These are phyloP conservation scores for Alternaria arborescens DNA, from an alignment of 2,329 filamentous ascomycete genomes.

Conservation along the genomic window DNA sequence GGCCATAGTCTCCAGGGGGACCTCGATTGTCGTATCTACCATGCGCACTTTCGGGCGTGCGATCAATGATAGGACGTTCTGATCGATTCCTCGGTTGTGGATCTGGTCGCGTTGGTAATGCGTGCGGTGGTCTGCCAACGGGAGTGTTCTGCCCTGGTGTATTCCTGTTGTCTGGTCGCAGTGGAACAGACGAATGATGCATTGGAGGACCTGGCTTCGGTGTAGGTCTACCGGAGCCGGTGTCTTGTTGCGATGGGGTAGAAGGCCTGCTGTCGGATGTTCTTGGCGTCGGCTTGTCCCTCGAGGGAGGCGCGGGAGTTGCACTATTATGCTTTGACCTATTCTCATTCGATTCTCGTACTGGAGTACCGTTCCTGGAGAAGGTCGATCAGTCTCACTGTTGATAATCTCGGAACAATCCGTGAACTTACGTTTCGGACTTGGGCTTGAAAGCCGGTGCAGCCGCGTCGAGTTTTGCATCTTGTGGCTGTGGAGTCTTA, in stretches of 20 bases:
- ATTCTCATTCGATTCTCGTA: slow-evolving; percentile 27
- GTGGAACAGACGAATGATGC: slow-evolving; percentile 32
- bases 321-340: slow-evolving; percentile 22
- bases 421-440: slow-evolving; percentile 37
- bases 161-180: slow-evolving; percentile 46
- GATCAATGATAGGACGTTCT: slow-evolving; percentile 45
- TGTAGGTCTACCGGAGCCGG: slow-evolving; percentile 10
- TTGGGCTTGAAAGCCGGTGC: slow-evolving; percentile 72
- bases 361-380: slow-evolving; percentile 38
- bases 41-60: slow-evolving; percentile 35
- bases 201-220: slow-evolving; percentile 25
- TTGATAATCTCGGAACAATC: neutral
- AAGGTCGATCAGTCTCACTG: slow-evolving; percentile 24
- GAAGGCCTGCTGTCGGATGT: slow-evolving; percentile 18
- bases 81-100: slow-evolving; percentile 58
- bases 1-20: slow-evolving; percentile 53
- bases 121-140: slow-evolving; percentile 46
- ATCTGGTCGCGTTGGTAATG: slow-evolving; percentile 67
- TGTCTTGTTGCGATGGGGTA: slow-evolving; percentile 28
- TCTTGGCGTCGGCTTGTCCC: slow-evolving; percentile 31
- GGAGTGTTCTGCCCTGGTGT: slow-evolving; percentile 35
- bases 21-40: slow-evolving; percentile 46
- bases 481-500: slow-evolving; percentile 55
- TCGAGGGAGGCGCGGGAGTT: slow-evolving; percentile 18
- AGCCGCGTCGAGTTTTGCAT: slow-evolving; percentile 59